Base-by-base conservation (phyloP, 768 basidiomycete species). In the Boletus rubroflammeus region DNA sequence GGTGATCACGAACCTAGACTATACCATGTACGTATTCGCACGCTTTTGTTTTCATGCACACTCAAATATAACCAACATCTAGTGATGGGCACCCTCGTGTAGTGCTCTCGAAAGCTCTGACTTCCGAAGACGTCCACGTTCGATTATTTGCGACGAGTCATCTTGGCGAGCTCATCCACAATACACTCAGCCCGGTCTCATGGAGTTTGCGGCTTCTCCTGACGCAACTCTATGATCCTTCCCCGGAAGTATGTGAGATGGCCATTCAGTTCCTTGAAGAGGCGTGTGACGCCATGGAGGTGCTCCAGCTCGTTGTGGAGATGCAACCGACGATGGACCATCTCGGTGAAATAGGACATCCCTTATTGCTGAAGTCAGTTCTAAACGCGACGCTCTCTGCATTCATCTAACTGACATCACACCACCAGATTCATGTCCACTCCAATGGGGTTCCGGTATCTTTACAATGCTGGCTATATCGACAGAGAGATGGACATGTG, bases 261-360 rank as follows among this genome's bases (percentile, higher is more conserved):
- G 93, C 97, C 7, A 90, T 97, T 17, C 84, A 85, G 55, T 90
- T 87, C 64, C 78, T 99, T 6, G 88, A 97, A 66, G 90, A 91
- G 62, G 92, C 87, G 1, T 98, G 96, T 62, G 88, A 94, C 63
- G 80, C 84, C 11, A 82, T 85, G 60, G 88, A 90, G 38, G 82
- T 89, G 21, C 77, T 99, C 26, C 88, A 95, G 64, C 77, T 90
- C 48, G 92, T 98, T 3, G 95, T 99, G 3, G 87, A 90, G 65
- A 88, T 98, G 84, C 88, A 93, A 58, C 97, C 97, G 1, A 92
- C 88, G 13, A 81, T 98, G 74, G 95, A 98, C 63, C 94, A 98
- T 72, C 77, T 99, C 3, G 97, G 95, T 3, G 93, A 94, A 45
- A 82, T 94, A 38, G 96, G 95, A 0, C 90, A 95, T 67, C 84